Evolutionary conservation across 202 grass and related monocot species (phyloP).

Genomic region (Bolboschoenoplectus hybrid): DNA sequence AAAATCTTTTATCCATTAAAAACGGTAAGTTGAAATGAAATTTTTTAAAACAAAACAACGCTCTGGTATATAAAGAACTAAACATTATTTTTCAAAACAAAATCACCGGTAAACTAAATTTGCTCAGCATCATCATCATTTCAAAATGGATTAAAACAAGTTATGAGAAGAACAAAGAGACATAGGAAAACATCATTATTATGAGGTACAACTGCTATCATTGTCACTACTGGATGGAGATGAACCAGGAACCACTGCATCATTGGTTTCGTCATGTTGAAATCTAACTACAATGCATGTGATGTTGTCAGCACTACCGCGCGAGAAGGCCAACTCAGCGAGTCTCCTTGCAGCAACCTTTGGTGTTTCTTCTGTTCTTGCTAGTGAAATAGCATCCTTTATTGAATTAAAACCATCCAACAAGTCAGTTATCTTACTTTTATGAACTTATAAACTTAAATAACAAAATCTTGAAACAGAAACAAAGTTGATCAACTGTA

Average conservation of each 20-base stretch:
- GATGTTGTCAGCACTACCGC: conserved; percentile 62
- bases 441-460: neutral
- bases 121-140: conserved; percentile 3
- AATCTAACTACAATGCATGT: conserved; percentile 74
- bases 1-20: neutral
- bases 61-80: conserved; percentile 6
- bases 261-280: conserved; percentile 51
- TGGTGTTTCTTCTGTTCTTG: conserved; percentile 56
- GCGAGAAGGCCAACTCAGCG: conserved; percentile 51
- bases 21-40: neutral
- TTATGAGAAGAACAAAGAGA: neutral
- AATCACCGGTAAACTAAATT: neutral
- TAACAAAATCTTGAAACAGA: neutral
- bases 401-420: neutral
- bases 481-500: neutral
- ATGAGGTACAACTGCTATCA: conserved; percentile 18
- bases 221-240: conserved; percentile 12
- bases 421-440: neutral
- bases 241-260: conserved; percentile 34
- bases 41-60: neutral
- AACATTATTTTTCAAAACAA: neutral
- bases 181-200: conserved; percentile 8
- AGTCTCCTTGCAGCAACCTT: conserved; percentile 60
- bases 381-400: conserved; percentile 58
- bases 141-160: neutral